phyloP scores from a whole-genome alignment of 1,139 yeast species.

The Candida smagusa region DNA sequence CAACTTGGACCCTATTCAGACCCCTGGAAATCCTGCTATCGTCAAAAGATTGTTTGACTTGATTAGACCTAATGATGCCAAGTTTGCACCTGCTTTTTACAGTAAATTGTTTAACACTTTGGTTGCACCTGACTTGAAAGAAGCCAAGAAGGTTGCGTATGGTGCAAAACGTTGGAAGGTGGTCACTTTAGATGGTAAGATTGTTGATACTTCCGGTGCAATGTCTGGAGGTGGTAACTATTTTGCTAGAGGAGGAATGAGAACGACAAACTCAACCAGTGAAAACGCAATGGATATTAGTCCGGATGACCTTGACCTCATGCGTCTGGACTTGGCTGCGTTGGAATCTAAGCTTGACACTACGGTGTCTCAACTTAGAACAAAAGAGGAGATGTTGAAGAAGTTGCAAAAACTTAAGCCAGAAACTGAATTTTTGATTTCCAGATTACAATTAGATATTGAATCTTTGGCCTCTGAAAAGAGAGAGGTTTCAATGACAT shows the following conservation, averaged over 20 bases:
- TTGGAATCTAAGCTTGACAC: slow-evolving; percentile 56
- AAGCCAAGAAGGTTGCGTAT: slow-evolving; percentile 87
- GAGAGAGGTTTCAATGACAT: slow-evolving; percentile 36
- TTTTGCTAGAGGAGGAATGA: slow-evolving; percentile 65
- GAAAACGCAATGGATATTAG: slow-evolving; percentile 28
- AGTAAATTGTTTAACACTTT: slow-evolving; percentile 83
- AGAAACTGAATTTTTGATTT: slow-evolving; percentile 60
- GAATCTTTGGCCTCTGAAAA: slow-evolving; percentile 52
- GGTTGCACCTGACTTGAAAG: slow-evolving; percentile 74
- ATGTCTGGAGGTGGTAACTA: slow-evolving; percentile 94
- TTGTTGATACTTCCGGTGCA: slow-evolving; percentile 94
- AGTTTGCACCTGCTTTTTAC: slow-evolving; percentile 84
- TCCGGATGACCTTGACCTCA: slow-evolving; percentile 56
- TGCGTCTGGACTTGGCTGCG: slow-evolving; percentile 51
- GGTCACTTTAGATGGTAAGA: slow-evolving; percentile 88
- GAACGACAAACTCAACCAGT: slow-evolving; percentile 26
- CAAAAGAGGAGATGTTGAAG: slow-evolving; percentile 58
- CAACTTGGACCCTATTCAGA: slow-evolving; percentile 55
- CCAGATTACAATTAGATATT: slow-evolving; percentile 63
- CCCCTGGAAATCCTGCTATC: slow-evolving; percentile 64
- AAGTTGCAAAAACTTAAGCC: slow-evolving; percentile 67
- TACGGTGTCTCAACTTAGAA: slow-evolving; percentile 51
- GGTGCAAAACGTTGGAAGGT: slow-evolving; percentile 80
- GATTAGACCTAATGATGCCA: slow-evolving; percentile 61
- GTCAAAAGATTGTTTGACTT: slow-evolving; percentile 85